Conservation (phyloP, 441 rosid species). For the Erodium moschatum region DNA sequence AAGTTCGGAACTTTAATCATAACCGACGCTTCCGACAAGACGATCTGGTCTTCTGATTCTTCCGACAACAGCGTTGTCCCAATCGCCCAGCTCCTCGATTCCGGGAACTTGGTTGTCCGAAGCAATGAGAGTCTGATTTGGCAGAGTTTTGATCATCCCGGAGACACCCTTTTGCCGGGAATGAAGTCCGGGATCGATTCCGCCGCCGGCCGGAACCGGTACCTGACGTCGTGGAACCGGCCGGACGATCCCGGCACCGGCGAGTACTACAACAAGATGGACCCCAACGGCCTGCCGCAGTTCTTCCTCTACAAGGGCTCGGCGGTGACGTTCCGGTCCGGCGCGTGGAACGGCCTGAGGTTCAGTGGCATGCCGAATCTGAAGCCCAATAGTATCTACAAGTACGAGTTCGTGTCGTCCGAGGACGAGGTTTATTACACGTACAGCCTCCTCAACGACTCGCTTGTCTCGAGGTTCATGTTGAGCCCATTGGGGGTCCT, state of each 20-base stretch:
- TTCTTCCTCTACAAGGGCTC: slow-evolving; percentile 1
- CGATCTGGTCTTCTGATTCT: not conserved
- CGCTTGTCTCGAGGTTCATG: not conserved
- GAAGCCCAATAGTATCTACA: not conserved
- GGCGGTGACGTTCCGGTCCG: slow-evolving; percentile 6
- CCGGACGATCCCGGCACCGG: slow-evolving; percentile 7
- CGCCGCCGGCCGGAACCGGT: not conserved
- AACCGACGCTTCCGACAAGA: not conserved
- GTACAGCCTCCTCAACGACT: not conserved
- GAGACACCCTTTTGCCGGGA: slow-evolving; percentile 5
- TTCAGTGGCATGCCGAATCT: slow-evolving; percentile 1
- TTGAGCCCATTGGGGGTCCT: slow-evolving; percentile 4
- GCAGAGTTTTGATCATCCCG: slow-evolving; percentile 5
- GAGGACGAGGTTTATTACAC: slow-evolving; percentile 19
- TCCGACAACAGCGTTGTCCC: not conserved
- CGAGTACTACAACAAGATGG: not conserved
- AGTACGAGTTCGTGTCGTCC: slow-evolving; percentile 11
- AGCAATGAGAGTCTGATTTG: not conserved
- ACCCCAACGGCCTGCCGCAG: slow-evolving; percentile 20
- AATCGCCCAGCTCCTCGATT: not conserved
- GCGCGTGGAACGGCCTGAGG: slow-evolving; percentile 20
- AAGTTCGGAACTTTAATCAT: not conserved
- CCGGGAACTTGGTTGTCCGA: not conserved
- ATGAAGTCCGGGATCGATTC: not conserved
- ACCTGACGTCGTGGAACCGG: not conserved